Conservation (phyloP, 2,329 filamentous ascomycete species). For the Alternaria brassicae region DNA sequence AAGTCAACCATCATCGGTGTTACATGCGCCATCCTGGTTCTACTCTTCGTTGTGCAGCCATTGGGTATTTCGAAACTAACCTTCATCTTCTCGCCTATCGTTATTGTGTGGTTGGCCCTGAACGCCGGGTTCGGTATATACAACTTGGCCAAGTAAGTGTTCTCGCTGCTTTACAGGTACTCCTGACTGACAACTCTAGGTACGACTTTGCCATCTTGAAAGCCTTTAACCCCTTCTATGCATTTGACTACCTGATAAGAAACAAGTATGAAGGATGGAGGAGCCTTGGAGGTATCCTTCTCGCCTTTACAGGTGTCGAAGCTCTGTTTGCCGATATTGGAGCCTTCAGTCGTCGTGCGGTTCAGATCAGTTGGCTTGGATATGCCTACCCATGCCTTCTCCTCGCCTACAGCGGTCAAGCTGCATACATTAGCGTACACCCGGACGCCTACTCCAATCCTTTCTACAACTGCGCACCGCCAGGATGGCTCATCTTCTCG, state of each 20-base stretch:
- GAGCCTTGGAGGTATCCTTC: slow-evolving; percentile 72
- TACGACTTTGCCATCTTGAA: slow-evolving; percentile 60
- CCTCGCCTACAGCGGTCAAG: slow-evolving; percentile 74
- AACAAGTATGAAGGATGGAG: slow-evolving; percentile 68
- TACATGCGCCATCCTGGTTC: slow-evolving; percentile 68
- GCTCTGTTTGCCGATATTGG: slow-evolving; percentile 80
- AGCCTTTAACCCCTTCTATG: slow-evolving; percentile 64
- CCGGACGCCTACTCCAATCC: slow-evolving; percentile 72
- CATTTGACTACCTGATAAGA: slow-evolving; percentile 66
- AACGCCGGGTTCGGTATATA: slow-evolving; percentile 71
- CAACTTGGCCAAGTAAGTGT: slow-evolving; percentile 37
- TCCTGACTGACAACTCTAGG: slow-evolving; percentile 26
- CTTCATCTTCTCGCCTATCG: slow-evolving; percentile 68
- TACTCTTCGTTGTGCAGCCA: slow-evolving; percentile 70
- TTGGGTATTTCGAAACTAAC: slow-evolving; percentile 69
- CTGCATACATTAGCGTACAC: slow-evolving; percentile 70
- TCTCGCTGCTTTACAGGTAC: not conserved
- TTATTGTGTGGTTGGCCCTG: slow-evolving; percentile 71
- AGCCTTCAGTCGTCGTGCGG: slow-evolving; percentile 71
- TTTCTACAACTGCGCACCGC: slow-evolving; percentile 74
- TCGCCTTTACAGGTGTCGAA: slow-evolving; percentile 79
- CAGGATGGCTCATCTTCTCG: slow-evolving; percentile 71
- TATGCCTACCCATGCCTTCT: slow-evolving; percentile 73
- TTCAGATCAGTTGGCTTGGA: slow-evolving; percentile 75
- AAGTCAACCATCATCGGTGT: slow-evolving; percentile 67